These are phyloP conservation scores for Gautieria morchelliformis DNA, from an alignment of 768 basidiomycete species.

Conservation along the genomic window DNA sequence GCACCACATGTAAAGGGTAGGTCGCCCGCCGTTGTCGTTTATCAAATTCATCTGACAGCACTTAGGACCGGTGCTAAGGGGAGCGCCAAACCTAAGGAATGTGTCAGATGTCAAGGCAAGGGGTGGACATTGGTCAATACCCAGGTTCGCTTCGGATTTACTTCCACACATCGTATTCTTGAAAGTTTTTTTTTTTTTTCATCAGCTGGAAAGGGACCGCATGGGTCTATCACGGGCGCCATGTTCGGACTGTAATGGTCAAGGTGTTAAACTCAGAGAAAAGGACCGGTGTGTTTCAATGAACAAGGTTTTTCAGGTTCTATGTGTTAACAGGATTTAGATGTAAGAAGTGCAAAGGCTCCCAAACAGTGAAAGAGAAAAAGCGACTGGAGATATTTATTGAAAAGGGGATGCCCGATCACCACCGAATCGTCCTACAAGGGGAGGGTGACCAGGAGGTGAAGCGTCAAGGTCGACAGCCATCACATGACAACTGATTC, in stretches of 20 bases:
- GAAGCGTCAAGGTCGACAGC: constrained; percentile 12
- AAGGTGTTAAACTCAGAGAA: constrained; percentile 64
- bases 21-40: constrained; percentile 11
- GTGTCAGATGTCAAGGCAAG: constrained; percentile 74
- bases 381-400: constrained; percentile 80
- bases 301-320: neutral
- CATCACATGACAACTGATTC: neutral
- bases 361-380: constrained; percentile 77
- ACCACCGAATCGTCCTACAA: constrained; percentile 77
- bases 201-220: constrained; percentile 29
- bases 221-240: constrained; percentile 42
- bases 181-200: neutral
- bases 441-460: constrained; percentile 92
- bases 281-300: constrained; percentile 59
- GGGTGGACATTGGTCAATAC: constrained; percentile 60
- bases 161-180: neutral
- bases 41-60: neutral
- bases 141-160: constrained; percentile 20
- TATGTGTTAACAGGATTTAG: constrained; percentile 28
- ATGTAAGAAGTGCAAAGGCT: constrained; percentile 94
- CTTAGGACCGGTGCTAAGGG: constrained; percentile 72
- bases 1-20: constrained; percentile 74
- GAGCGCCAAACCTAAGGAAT: constrained; percentile 76
- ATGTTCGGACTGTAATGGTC: constrained; percentile 64
- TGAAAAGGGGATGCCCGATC: constrained; percentile 78